Evolutionary conservation across 305 asterid species (phyloP), one percentile per base, ranked within the genome.

Genomic region (Solanum hybrid): DNA sequence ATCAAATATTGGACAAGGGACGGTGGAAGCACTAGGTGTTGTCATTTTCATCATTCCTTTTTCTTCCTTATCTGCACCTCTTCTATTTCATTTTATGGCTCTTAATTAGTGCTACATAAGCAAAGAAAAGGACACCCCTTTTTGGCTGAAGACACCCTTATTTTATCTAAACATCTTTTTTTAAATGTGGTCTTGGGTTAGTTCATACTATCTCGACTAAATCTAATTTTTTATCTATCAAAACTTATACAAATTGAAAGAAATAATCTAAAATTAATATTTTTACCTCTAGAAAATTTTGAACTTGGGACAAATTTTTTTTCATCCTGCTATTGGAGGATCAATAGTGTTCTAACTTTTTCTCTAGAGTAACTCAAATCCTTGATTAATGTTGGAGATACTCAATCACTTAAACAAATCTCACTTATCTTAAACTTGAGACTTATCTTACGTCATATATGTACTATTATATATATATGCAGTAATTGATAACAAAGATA

Each of bases 281-380:
- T 67, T 6, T 28, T 12, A 16, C 11, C 22, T 73, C 22, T 18
- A 28, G 4, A 73, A 73, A 73, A 73, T 12, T 74, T 71, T 74
- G 36, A 74, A 28, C 5, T 28, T 29, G 36, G 36, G 16, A 69
- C 2, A 67, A 6, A 2, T 0, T 67, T n/a, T 67, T 10, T 0
- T 11, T 2, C 1, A 11, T 11, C 2, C 1, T 11, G 0, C 0
- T 0, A 1, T n/a, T 24, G 13, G 7, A 67, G 1, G 31, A n/a
- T 67, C 28, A 67, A 9, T 67, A 2, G 29, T 67, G 26, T 2
- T 67, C 14, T 67, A 9, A 5, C 1, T 64, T 8, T 22, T 64
- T 64, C 13, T 64, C 1, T 64, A n/a, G 14, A n/a, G 6, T 64
- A 2, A 22, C 3, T 22, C 14, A 2, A 10, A 67, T 24, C 1